Evolutionary conservation across 305 asterid genomes (phyloP), one percentile per base, ranked within the genome.

Genomic region (Fraxinus velutina): DNA sequence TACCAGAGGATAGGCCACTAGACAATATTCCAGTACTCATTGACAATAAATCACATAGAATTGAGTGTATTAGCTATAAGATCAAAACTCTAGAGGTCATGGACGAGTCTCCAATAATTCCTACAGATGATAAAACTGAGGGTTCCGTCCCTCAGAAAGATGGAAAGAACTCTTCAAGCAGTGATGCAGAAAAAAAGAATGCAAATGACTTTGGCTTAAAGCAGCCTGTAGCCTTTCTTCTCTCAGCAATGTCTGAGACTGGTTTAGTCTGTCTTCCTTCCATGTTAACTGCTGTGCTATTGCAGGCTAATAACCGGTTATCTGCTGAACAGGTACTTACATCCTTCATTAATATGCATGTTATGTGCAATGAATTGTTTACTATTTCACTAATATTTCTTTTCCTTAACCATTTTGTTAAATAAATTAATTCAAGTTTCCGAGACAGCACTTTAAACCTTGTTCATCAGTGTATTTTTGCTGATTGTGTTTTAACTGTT

Each of bases 221-320:
- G 88, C 91, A 89, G 62, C 93, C 93, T 44, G 91, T 91, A 62
- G 83, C 84, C 37, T 93, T 89, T 88, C 97, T 96, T 85, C 97
- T 96, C 83, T 86, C 98, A 17, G 94, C 95, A 39, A 86, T 94
- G 88, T 88, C 92, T 22, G 98, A 92, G 87, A 93, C 99, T 87
- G 99, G 99, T 85, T 87, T 96, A 86, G 98, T 94, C 55, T 96
- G 97, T 87, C 98, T 96, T 81, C 99, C 99, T 86, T 96, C 99
- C 78, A 93, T 93, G 98, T 87, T 96, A 87, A 93, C 99, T 34
- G 98, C 99, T 64, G 98, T 93, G 83, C 87, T 94, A 78, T 86
- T 96, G 90, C 98, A 96, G 90, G 99, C 97, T 57, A 94, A 96
- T 87, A 96, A 92, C 88, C 92, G 96, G 87, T 84, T 89, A 73